Conservation (phyloP, 345 rosid species). For the Rhodamnia rubescens region DNA sequence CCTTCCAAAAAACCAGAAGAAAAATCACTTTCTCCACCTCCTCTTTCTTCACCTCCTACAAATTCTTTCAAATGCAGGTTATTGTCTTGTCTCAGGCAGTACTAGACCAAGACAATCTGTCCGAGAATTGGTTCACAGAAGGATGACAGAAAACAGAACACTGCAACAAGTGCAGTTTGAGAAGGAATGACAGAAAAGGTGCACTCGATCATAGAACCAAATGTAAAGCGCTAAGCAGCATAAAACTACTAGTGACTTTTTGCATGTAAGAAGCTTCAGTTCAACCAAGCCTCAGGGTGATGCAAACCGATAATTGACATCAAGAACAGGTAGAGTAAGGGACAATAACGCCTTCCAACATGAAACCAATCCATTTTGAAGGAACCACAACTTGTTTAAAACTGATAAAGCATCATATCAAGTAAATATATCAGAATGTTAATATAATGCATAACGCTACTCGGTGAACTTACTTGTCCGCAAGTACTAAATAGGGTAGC, state of each 20-base stretch:
- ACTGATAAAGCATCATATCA: neutral
- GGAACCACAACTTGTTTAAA: neutral
- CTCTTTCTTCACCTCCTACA: neutral
- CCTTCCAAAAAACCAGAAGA: neutral
- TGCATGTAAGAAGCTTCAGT: neutral
- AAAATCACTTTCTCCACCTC: neutral
- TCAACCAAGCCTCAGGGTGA: neutral
- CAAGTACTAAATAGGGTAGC: constrained; percentile 68
- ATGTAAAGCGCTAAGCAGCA: neutral
- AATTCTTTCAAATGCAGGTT: neutral
- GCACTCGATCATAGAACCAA: neutral
- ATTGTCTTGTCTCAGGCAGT: neutral
- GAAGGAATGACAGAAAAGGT: neutral
- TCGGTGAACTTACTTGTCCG: constrained; percentile 56
- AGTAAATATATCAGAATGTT: neutral
- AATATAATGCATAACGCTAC: neutral
- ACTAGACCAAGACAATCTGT: neutral
- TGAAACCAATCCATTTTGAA: neutral
- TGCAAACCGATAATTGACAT: neutral
- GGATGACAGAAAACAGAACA: neutral
- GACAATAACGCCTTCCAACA: neutral
- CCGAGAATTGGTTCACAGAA: neutral
- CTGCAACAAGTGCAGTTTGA: neutral
- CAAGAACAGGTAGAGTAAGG: neutral
- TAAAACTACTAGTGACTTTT: neutral